Conservation (phyloP, 1,139 yeast genomes). For the Pichia sp. region DNA sequence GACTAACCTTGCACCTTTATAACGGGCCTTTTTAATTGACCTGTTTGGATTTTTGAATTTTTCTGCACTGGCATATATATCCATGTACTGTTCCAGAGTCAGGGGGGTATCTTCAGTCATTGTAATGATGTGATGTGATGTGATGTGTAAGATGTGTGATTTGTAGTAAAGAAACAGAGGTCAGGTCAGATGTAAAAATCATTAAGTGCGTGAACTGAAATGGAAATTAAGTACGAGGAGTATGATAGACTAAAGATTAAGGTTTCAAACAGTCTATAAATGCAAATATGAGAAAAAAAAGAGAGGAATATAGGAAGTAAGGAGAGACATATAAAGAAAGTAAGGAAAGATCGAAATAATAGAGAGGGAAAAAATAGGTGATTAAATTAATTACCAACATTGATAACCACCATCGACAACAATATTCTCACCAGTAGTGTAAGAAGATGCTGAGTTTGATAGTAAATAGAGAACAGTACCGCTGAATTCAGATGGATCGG, state of each 20-base stretch:
- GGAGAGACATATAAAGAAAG: background rate
- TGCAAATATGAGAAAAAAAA: too few relatives aligned
- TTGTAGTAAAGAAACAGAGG: too few relatives aligned
- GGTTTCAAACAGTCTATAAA: background rate
- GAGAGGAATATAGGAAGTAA: background rate
- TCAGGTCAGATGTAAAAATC: too few relatives aligned
- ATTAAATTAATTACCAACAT: constrained; percentile 36
- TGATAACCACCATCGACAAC: constrained; percentile 86
- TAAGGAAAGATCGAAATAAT: background rate
- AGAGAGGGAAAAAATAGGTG: background rate
- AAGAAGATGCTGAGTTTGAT: constrained; percentile 64
- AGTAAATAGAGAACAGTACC: constrained; percentile 79
- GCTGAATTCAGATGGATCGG: constrained; percentile 71
- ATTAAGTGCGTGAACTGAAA: too few relatives aligned
- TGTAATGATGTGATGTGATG: background rate
- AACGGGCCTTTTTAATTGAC: constrained; percentile 51
- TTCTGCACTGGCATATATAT: constrained; percentile 39
- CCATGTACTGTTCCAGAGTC: constrained; percentile 30
- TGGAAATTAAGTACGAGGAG: too few relatives aligned
- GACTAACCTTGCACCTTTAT: constrained; percentile 71
- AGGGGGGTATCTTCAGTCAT: background rate
- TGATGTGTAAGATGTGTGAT: background rate
- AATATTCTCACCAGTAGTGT: constrained; percentile 77
- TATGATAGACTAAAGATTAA: background rate
- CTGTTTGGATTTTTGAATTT: constrained; percentile 52